These are phyloP conservation scores for Cystobasidium onofrii DNA, from an alignment of 768 basidiomycete genomes.

Conservation along the genomic window DNA sequence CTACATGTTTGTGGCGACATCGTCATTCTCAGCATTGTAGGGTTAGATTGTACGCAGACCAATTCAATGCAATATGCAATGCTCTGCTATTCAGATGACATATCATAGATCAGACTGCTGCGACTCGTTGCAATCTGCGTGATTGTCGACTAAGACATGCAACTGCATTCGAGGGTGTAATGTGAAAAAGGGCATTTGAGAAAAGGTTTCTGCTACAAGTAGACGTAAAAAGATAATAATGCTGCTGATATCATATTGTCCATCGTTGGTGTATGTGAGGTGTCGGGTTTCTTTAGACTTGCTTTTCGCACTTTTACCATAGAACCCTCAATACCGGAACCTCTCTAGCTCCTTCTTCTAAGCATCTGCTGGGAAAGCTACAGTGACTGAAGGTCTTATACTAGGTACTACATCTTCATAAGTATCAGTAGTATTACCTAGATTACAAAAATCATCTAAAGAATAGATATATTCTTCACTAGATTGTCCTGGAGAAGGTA, in stretches of 20 bases:
- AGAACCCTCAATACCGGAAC: too few species aligned
- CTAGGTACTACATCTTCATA: conserved; percentile 2
- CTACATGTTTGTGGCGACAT: too few species aligned
- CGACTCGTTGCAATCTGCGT: too few species aligned
- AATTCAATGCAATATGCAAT: not conserved
- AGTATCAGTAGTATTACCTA: conserved; percentile 20
- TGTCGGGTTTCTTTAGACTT: too few species aligned
- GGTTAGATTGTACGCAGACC: too few species aligned
- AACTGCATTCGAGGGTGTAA: too few species aligned
- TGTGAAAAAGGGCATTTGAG: too few species aligned
- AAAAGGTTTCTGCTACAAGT: not conserved
- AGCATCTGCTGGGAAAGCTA: not conserved
- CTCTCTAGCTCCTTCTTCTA: not conserved
- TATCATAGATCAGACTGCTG: too few species aligned
- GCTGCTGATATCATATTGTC: not conserved
- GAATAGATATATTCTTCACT: conserved; percentile 5
- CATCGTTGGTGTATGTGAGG: not conserved
- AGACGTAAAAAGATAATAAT: not conserved
- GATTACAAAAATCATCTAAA: conserved; percentile 1
- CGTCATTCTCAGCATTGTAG: too few species aligned
- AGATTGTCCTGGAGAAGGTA: not conserved
- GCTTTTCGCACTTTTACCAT: not conserved
- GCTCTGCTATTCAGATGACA: too few species aligned
- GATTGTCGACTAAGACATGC: too few species aligned
- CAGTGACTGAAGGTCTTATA: conserved; percentile 14